A percentile compares a stretch with the other conserved stretches of the same genome.
Conservation (phyloP, 495 filamentous ascomycete genomes). For the Thozetella sp. region DNA sequence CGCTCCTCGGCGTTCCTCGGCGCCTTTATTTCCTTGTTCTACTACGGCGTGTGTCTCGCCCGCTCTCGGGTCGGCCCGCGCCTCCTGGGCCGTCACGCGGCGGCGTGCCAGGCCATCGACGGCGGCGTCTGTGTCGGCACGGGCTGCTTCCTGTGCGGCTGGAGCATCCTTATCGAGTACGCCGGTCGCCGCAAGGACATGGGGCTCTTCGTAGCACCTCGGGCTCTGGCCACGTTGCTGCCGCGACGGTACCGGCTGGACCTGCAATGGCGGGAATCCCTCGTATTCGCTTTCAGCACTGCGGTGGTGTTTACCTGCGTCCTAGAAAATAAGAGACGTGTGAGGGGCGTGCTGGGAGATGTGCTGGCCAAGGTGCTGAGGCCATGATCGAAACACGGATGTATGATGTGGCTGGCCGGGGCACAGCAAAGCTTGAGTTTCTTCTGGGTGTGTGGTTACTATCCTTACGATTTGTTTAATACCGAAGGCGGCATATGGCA, state of each 20-base stretch:
- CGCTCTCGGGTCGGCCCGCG: conserved; percentile 79
- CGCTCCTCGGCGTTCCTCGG: conserved; percentile 84
- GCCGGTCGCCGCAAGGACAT: conserved; percentile 72
- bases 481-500: background rate
- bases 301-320: conserved; percentile 77
- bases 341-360: conserved; percentile 76
- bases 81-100: conserved; percentile 54
- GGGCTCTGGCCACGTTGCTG: conserved; percentile 76
- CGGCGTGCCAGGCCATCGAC: conserved; percentile 44
- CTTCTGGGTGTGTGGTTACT: background rate
- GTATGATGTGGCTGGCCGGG: background rate
- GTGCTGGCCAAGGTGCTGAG: conserved; percentile 60
- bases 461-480: background rate
- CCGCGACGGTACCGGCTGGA: conserved; percentile 71
- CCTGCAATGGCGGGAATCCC: conserved; percentile 75
- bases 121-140: conserved; percentile 71
- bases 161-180: conserved; percentile 80
- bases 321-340: conserved; percentile 62
- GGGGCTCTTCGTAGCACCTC: conserved; percentile 82
- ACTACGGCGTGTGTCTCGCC: conserved; percentile 85
- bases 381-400: conserved; percentile 6
- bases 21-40: conserved; percentile 80
- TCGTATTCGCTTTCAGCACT: conserved; percentile 72
- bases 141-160: conserved; percentile 81
- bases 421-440: background rate